A percentile compares a stretch with the other conserved stretches of the same genome.
phyloP scores from a whole-genome alignment of 345 rosid species.

The Sisymbrium altissimum region DNA sequence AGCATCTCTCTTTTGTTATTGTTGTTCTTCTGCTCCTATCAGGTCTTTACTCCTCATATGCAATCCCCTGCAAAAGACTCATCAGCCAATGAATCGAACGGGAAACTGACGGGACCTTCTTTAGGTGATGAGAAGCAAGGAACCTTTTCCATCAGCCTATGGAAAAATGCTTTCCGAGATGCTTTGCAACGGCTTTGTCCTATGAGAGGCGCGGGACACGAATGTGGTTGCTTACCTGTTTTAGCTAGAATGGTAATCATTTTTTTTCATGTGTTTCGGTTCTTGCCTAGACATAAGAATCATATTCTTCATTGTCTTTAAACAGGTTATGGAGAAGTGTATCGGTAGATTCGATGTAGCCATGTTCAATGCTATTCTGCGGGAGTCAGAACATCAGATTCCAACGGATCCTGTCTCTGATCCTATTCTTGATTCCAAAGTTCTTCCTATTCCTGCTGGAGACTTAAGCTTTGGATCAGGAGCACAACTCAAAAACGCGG shows the following conservation, averaged over 20 bases:
- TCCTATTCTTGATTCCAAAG: constrained; percentile 82
- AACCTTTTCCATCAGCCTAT: constrained; percentile 60
- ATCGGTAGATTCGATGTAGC: constrained; percentile 84
- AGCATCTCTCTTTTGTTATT: constrained; percentile 14
- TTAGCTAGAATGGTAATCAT: constrained; percentile 63
- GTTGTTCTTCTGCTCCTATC: constrained; percentile 9
- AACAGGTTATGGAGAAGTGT: constrained; percentile 87
- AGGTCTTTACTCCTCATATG: constrained; percentile 93
- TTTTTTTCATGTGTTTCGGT: neutral
- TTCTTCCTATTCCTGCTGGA: constrained; percentile 94
- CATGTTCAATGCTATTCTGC: constrained; percentile 93
- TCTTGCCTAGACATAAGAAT: neutral
- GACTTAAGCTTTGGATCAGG: constrained; percentile 97
- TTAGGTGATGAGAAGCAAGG: constrained; percentile 83
- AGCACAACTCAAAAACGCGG: constrained; percentile 91
- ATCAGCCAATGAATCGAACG: constrained; percentile 39
- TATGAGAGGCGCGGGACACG: constrained; percentile 79
- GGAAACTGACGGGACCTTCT: constrained; percentile 65
- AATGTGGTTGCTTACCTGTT: constrained; percentile 88
- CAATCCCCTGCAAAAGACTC: constrained; percentile 56
- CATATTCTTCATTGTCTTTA: neutral
- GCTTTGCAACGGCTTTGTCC: constrained; percentile 81
- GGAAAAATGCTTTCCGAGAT: constrained; percentile 85
- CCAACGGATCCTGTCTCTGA: constrained; percentile 95
- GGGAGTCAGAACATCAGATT: constrained; percentile 89